Conservation (phyloP, 164 flowering plant genomes). For the Cinnamomum chago region DNA sequence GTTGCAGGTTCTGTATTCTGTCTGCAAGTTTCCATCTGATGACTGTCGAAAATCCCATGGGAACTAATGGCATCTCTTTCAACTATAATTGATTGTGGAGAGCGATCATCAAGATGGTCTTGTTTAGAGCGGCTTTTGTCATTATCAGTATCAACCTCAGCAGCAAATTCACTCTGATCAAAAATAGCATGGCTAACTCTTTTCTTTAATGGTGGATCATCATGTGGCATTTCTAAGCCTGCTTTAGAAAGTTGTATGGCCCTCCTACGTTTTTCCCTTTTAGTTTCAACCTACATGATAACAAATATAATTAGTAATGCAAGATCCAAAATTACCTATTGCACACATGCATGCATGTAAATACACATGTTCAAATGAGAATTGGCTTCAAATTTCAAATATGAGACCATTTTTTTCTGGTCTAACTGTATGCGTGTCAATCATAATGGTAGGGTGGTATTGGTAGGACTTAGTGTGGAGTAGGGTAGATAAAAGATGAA, state of each 20-base stretch:
- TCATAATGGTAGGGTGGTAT: not conserved
- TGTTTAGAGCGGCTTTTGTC: constrained; percentile 11
- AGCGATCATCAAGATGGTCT: constrained; percentile 7
- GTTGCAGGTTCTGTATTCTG: constrained; percentile 9
- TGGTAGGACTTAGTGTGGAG: not conserved
- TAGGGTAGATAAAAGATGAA: no score
- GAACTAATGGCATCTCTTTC: constrained; percentile 14
- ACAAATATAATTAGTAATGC: not conserved
- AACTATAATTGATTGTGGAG: constrained; percentile 3
- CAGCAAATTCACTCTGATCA: constrained; percentile 20
- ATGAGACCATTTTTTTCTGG: not conserved
- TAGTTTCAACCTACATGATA: constrained; percentile 56
- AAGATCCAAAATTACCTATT: not conserved
- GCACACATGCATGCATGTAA: no score
- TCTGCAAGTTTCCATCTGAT: constrained; percentile 17
- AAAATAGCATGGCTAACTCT: constrained; percentile 12
- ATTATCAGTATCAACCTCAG: constrained; percentile 16
- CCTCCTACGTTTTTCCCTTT: constrained; percentile 58
- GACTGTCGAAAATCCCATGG: constrained; percentile 15
- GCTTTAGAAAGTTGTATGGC: constrained; percentile 58
- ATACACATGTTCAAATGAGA: not conserved
- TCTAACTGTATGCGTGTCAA: not conserved
- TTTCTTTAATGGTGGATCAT: constrained; percentile 33
- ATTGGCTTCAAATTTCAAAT: no score
- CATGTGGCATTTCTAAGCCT: constrained; percentile 47